Evolutionary conservation across 148 eudicot genomes (phyloP).

Genomic region (Fagopyrum tataricum): DNA sequence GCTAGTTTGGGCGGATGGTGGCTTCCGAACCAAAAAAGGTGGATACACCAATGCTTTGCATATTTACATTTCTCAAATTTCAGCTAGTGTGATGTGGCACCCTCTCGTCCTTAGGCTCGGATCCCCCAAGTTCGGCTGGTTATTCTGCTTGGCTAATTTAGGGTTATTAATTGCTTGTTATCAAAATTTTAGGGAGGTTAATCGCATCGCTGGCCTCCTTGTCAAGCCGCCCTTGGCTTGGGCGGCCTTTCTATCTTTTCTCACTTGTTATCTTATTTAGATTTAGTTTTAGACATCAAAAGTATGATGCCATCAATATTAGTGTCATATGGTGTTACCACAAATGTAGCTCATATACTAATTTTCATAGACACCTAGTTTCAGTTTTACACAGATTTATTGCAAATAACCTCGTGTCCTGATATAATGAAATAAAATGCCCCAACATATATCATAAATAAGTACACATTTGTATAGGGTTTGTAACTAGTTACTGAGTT

Average conservation of each 20-base stretch:
- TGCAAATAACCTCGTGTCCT: no score
- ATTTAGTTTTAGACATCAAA: not conserved
- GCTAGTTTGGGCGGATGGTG: slow-evolving; percentile 36
- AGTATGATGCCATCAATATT: no score
- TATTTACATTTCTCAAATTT: slow-evolving; percentile 22
- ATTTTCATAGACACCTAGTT: no score
- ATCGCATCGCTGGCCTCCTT: slow-evolving; percentile 18
- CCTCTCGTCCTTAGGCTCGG: slow-evolving; percentile 30
- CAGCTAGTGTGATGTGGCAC: slow-evolving; percentile 24
- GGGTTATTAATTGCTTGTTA: slow-evolving; percentile 21
- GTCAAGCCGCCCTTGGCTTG: slow-evolving; percentile 29
- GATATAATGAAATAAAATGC: no score
- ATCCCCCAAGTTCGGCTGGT: slow-evolving; percentile 14
- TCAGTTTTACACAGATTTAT: no score
- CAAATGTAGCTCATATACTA: no score
- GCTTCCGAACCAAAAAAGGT: slow-evolving; percentile 15
- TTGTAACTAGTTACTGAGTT: no score
- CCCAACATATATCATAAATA: no score
- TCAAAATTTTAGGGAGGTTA: slow-evolving; percentile 17
- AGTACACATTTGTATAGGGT: no score
- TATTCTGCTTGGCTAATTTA: slow-evolving; percentile 22
- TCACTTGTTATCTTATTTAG: slow-evolving; percentile 25
- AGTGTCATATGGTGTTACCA: no score
- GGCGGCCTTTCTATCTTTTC: slow-evolving; percentile 21
- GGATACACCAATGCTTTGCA: slow-evolving; percentile 12